A percentile compares a stretch with the other conserved stretches of the same genome.
Conservation (phyloP, 495 filamentous ascomycete genomes). For the Tuber calosporum region DNA sequence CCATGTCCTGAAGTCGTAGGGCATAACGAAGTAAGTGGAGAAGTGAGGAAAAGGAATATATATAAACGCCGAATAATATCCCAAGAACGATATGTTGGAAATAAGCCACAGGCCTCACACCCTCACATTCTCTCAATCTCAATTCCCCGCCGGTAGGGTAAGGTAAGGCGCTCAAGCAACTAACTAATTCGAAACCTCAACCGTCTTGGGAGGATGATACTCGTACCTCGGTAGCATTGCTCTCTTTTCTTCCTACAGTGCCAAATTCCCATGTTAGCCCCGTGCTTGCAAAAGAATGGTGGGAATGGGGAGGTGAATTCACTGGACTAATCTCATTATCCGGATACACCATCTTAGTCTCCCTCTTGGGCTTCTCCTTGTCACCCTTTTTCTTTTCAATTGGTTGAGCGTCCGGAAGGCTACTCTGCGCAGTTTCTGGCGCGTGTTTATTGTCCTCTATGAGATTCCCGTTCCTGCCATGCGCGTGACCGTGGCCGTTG, state of each 20-base stretch:
- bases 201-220: conserved; percentile 38
- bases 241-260: conserved; percentile 33
- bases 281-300: neutral
- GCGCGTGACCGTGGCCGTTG: neutral
- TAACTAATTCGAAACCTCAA: conserved; percentile 28
- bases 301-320: conserved; percentile 7
- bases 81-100: neutral
- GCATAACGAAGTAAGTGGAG: neutral
- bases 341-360: conserved; percentile 37
- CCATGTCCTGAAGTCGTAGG: neutral
- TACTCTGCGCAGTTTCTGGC: neutral
- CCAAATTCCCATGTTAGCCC: conserved; percentile 11
- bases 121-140: neutral
- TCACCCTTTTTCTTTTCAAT: conserved; percentile 33
- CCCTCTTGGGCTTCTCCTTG: conserved; percentile 33
- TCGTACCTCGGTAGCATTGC: conserved; percentile 40
- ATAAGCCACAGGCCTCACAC: neutral
- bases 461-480: neutral
- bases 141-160: neutral
- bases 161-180: conserved; percentile 4
- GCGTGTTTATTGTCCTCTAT: neutral
- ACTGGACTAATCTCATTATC: conserved; percentile 42
- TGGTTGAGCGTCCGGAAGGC: conserved; percentile 4
- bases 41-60: neutral
- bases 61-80: conserved; percentile 1